A percentile compares a stretch with the other conserved stretches of the same genome.
Conservation (phyloP, 352 stramenopile species). For the Phytopythium boreale region DNA sequence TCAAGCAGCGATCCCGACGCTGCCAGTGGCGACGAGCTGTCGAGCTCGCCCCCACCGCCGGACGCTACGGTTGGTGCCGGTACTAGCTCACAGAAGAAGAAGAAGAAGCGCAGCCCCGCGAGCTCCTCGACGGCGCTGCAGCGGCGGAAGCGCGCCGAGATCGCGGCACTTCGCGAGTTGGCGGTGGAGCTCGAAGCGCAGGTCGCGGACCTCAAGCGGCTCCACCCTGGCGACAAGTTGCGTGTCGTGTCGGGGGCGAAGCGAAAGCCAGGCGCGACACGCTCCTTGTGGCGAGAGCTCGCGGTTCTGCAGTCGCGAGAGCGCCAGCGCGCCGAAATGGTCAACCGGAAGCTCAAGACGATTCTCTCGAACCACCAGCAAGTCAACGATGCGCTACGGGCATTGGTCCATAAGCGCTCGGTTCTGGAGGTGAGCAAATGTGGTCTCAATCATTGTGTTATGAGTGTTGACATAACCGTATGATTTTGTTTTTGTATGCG, state of each 20-base stretch:
- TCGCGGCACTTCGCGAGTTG: conserved; percentile 19
- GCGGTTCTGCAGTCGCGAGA: conserved; percentile 17
- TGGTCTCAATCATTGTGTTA: too few species aligned
- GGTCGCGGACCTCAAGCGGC: conserved; percentile 21
- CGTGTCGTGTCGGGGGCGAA: background rate
- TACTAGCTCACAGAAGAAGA: too few species aligned
- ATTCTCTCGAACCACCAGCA: conserved; percentile 22
- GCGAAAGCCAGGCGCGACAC: background rate
- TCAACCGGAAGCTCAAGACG: conserved; percentile 23
- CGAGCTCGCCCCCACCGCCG: background rate
- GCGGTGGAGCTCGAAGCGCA: conserved; percentile 20
- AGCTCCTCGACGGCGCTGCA: conserved; percentile 22
- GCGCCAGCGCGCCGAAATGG: conserved; percentile 23
- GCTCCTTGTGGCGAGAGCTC: conserved; percentile 17
- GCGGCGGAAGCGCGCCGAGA: conserved; percentile 23
- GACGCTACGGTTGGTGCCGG: background rate
- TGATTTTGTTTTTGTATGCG: background rate
- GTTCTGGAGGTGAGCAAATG: conserved; percentile 13
- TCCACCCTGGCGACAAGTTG: background rate
- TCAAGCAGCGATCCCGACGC: background rate
- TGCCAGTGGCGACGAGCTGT: background rate
- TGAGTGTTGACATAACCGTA: background rate
- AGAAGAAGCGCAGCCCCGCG: conserved; percentile 13
- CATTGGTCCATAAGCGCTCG: conserved; percentile 17
- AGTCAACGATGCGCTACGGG: conserved; percentile 12